Conservation (phyloP, 495 filamentous ascomycete species). For the Parachaetomium inaequale region DNA sequence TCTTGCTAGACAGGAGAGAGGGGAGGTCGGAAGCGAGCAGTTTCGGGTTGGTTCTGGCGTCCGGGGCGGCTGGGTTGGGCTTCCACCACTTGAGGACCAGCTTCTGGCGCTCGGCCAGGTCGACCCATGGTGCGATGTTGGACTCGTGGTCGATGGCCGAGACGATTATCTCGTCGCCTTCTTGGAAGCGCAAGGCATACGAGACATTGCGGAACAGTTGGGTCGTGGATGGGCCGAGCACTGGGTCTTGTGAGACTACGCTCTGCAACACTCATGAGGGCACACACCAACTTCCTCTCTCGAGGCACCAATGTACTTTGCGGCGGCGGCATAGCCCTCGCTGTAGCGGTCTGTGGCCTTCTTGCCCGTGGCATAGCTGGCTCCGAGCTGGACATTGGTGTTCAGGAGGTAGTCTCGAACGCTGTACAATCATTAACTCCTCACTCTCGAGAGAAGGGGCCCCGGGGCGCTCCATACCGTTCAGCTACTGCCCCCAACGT, state of each 20-base stretch:
- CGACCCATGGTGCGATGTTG: constrained; percentile 65
- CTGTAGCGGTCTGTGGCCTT: constrained; percentile 53
- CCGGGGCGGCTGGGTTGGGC: constrained; percentile 28
- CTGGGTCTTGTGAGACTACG: constrained; percentile 31
- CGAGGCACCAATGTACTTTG: constrained; percentile 63
- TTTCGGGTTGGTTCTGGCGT: constrained; percentile 44
- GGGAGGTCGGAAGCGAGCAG: constrained; percentile 52
- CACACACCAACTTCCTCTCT: constrained; percentile 56
- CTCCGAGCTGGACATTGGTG: constrained; percentile 71
- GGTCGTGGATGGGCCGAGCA: constrained; percentile 65
- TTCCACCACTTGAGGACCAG: constrained; percentile 66
- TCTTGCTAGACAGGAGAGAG: constrained; percentile 54
- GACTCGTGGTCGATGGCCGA: constrained; percentile 70
- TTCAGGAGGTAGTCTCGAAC: constrained; percentile 61
- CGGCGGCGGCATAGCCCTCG: constrained; percentile 57
- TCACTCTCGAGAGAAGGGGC: not conserved
- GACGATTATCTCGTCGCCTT: constrained; percentile 60
- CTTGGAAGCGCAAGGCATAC: constrained; percentile 53
- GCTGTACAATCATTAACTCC: constrained; percentile 35
- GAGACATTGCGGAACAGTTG: constrained; percentile 71
- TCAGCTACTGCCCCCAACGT: constrained; percentile 60
- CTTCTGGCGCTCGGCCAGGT: constrained; percentile 54
- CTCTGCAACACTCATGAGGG: not conserved
- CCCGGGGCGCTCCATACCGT: constrained; percentile 44
- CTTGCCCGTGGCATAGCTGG: constrained; percentile 55